Evolutionary conservation across 495 filamentous ascomycete species (phyloP).

Genomic region (Aspergillus mulundensis): DNA sequence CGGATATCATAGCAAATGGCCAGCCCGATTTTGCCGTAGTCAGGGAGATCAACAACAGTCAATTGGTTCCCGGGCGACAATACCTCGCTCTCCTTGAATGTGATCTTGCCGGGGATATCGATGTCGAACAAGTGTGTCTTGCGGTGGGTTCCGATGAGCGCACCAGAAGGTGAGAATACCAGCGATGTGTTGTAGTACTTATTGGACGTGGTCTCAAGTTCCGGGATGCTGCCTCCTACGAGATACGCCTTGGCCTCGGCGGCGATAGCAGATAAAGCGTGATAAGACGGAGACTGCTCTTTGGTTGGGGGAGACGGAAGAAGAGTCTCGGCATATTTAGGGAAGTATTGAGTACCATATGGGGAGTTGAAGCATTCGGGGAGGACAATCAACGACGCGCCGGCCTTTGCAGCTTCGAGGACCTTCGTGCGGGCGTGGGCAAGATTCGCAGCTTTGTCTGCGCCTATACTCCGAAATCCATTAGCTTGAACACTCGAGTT

Average conservation of each 20-base stretch:
- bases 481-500: not conserved
- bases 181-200: conserved; percentile 92
- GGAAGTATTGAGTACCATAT: conserved; percentile 87
- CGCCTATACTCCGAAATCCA: conserved; percentile 40
- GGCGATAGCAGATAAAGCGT: conserved; percentile 77
- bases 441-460: conserved; percentile 85
- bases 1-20: conserved; percentile 97
- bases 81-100: conserved; percentile 85
- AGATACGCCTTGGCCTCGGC: conserved; percentile 71
- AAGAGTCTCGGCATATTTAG: conserved; percentile 84
- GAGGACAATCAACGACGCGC: conserved; percentile 60
- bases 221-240: conserved; percentile 90
- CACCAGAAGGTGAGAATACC: conserved; percentile 71
- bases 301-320: conserved; percentile 71
- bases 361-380: conserved; percentile 97
- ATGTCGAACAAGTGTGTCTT: conserved; percentile 99
- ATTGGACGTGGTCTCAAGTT: conserved; percentile 56
- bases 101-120: conserved; percentile 91
- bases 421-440: conserved; percentile 74
- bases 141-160: conserved; percentile 78
- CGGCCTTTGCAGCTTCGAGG: conserved; percentile 68
- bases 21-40: conserved; percentile 78
- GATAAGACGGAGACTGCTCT: conserved; percentile 72
- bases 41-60: conserved; percentile 77
- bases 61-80: conserved; percentile 76